phyloP scores from a whole-genome alignment of 495 filamentous ascomycete species.

The Barbatosphaeria neglecta region DNA sequence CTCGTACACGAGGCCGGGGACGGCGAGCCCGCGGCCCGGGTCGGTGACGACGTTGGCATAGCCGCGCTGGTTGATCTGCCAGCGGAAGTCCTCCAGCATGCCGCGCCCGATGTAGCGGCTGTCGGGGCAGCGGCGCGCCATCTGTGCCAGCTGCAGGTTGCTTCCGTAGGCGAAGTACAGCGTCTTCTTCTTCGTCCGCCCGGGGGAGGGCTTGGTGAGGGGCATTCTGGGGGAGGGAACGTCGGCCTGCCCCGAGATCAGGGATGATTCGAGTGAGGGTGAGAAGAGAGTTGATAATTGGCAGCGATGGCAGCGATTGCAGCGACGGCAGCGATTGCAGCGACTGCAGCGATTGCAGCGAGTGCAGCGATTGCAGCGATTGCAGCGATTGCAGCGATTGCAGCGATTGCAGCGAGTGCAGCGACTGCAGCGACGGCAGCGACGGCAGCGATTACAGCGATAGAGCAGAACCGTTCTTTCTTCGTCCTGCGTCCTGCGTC shows the following conservation, averaged over 20 bases:
- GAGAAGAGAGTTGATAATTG: no score
- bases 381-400: no score
- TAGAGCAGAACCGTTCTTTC: no score
- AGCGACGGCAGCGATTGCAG: no score
- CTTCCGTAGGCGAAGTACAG: slow-evolving; percentile 67
- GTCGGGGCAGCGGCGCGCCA: slow-evolving; percentile 47
- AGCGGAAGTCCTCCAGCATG: slow-evolving; percentile 41
- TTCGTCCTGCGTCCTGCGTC: no score
- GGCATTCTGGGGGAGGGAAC: not conserved
- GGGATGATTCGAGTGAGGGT: no score
- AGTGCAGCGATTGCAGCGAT: no score
- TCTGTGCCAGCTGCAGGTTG: slow-evolving; percentile 58
- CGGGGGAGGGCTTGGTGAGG: not conserved
- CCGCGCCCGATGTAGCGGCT: slow-evolving; percentile 36
- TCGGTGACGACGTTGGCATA: slow-evolving; percentile 57
- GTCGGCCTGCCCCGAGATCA: not conserved
- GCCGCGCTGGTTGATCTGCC: slow-evolving; percentile 55
- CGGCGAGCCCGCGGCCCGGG: slow-evolving; percentile 2
- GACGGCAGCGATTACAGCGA: no score
- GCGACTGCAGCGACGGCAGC: no score
- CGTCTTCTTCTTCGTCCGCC: not conserved
- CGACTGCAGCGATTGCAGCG: no score
- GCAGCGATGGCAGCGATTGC: no score
- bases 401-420: no score
- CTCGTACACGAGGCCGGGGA: slow-evolving; percentile 40